Evolutionary conservation across 805 yeast species (phyloP).

Genomic region (Myxozyma vanderwaltii): DNA sequence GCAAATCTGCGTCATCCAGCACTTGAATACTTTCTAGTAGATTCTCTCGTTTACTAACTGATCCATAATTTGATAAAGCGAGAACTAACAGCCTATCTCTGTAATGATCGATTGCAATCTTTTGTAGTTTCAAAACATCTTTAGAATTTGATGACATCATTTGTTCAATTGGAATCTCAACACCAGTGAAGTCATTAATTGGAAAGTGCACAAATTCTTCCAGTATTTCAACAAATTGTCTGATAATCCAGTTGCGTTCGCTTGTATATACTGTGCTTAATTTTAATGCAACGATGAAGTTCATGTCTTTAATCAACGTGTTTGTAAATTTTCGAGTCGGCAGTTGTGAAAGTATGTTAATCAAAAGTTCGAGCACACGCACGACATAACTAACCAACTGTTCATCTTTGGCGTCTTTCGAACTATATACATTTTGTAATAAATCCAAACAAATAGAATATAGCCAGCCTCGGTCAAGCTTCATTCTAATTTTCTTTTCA

Average conservation of each 20-base stretch:
- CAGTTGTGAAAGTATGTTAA: constrained; percentile 44
- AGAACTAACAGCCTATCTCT: constrained; percentile 36
- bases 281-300: constrained; percentile 36
- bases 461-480: constrained; percentile 40
- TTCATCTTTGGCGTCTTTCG: background rate
- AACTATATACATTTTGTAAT: constrained; percentile 18
- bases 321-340: constrained; percentile 48
- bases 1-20: constrained; percentile 33
- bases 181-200: constrained; percentile 49
- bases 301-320: constrained; percentile 37
- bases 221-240: constrained; percentile 27
- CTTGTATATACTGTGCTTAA: constrained; percentile 6
- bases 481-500: constrained; percentile 30
- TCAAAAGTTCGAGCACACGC: constrained; percentile 38
- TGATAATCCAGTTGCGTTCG: constrained; percentile 5
- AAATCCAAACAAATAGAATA: constrained; percentile 33
- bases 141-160: constrained; percentile 20
- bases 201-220: constrained; percentile 45
- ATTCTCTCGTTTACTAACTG: constrained; percentile 32
- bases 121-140: constrained; percentile 37
- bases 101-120: constrained; percentile 33
- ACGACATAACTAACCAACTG: constrained; percentile 14
- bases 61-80: constrained; percentile 38
- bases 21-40: constrained; percentile 36
- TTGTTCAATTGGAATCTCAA: constrained; percentile 32